Percentiles rank a stretch among this genome's conserved stretches.
Evolutionary conservation across 2,329 filamentous ascomycete genomes (phyloP).

Genomic region (Talaromyces sp.): DNA sequence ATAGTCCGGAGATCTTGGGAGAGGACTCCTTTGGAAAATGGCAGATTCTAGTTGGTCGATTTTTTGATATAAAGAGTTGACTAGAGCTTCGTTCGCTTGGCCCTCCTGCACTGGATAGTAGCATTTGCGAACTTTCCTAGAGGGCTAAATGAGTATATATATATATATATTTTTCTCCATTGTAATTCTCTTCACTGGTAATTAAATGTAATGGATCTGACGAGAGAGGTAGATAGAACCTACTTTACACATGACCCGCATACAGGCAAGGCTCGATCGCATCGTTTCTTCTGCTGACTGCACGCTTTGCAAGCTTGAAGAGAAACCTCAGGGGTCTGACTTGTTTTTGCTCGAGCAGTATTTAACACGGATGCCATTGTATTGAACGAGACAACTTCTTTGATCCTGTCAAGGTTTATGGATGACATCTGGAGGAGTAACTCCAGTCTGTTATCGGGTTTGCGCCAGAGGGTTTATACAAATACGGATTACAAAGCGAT

Average conservation of each 20-base stretch:
- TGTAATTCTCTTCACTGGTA: no score
- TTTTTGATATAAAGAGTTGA: conserved; percentile 7
- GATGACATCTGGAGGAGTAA: background rate
- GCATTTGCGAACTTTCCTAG: conserved; percentile 8
- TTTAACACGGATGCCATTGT: background rate
- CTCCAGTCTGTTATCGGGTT: background rate
- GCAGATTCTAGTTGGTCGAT: conserved; percentile 3
- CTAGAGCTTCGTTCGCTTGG: conserved; percentile 4
- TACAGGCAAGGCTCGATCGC: conserved; percentile 6
- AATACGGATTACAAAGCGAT: background rate
- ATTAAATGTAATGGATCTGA: background rate
- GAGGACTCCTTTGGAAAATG: background rate
- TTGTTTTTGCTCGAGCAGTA: background rate
- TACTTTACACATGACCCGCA: conserved; percentile 8
- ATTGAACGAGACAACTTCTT: background rate
- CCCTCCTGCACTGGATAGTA: conserved; percentile 4
- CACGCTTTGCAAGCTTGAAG: conserved; percentile 6
- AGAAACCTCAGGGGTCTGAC: background rate
- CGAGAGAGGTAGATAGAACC: background rate
- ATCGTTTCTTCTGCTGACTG: conserved; percentile 10
- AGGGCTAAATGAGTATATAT: background rate
- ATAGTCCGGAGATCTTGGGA: background rate
- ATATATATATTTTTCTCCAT: no score
- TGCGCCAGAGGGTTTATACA: background rate
- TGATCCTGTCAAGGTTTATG: background rate